A percentile compares a stretch with the other conserved stretches of the same genome.
phyloP scores from a whole-genome alignment of 2,329 filamentous ascomycete genomes.

The Cercospora berteroae region DNA sequence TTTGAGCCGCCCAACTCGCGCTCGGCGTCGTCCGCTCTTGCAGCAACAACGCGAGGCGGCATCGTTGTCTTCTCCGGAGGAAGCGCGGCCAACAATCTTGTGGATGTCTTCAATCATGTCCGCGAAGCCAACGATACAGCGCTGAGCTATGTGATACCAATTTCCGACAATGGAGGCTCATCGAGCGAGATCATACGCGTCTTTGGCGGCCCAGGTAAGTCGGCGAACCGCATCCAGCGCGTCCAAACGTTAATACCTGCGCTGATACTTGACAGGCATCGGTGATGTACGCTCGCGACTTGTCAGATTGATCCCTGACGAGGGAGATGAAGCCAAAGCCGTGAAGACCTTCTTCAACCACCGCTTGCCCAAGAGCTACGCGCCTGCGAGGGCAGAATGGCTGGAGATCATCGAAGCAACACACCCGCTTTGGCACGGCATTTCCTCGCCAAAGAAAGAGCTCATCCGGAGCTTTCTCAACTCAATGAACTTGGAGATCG shows the following conservation, averaged over 20 bases:
- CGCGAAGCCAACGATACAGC: conserved; percentile 62
- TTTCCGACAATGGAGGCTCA: conserved; percentile 92
- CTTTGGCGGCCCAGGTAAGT: conserved; percentile 81
- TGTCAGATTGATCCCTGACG: conserved; percentile 80
- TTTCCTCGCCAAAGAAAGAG: conserved; percentile 52
- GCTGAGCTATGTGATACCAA: conserved; percentile 85
- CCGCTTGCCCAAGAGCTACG: conserved; percentile 64
- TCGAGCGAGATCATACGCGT: conserved; percentile 92
- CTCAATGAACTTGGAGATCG: conserved; percentile 50
- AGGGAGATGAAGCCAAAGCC: conserved; percentile 62
- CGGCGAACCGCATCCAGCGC: background rate
- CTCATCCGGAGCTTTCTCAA: conserved; percentile 53
- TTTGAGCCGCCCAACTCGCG: conserved; percentile 18
- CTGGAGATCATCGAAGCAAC: conserved; percentile 82
- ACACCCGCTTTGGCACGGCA: conserved; percentile 67
- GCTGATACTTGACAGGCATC: conserved; percentile 47
- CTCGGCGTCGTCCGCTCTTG: conserved; percentile 21
- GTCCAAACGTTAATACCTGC: background rate
- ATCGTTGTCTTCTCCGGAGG: conserved; percentile 75
- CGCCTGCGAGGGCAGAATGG: conserved; percentile 73
- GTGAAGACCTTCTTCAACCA: conserved; percentile 87
- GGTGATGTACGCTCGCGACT: conserved; percentile 71
- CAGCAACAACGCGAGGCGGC: conserved; percentile 42
- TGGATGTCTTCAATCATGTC: conserved; percentile 76
- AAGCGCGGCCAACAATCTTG: conserved; percentile 89